Evolutionary conservation across 2,329 filamentous ascomycete species (phyloP), one percentile per base, ranked within the genome.

Genomic region (Fusarium denticulatum): DNA sequence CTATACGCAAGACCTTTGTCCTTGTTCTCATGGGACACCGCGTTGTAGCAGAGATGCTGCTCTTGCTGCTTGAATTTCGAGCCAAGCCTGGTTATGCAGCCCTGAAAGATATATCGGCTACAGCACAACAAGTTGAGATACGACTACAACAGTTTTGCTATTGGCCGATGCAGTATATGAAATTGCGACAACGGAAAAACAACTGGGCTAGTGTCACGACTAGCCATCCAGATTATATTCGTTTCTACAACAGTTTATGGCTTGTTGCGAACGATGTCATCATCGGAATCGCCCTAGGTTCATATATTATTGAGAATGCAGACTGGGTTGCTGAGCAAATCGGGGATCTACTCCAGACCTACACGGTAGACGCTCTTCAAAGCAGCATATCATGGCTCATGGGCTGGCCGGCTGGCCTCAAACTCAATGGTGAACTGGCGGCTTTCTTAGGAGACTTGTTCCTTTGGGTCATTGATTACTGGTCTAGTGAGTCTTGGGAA

Each of bases 171-270:
- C 96, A 99, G 81, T 98, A 98, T 80, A 88, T 96, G 47, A 98
- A 95, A 22, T 83, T 99, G 52, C 92, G 95, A n/a, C 91, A 94
- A 79, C 89, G 95, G 43, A 97, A 97, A 80, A 91, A 92, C 71
- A 94, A 97, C 77, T 98, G 96, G 96, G 94, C 95, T 66, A 98
- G 96, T 80, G 93, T 98, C 62, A 98, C 95, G 1, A 96, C 93
- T 53, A 97, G 93, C 77, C 96, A 99, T 81, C 94, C 96, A 2
- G 96, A 99, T 81, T 99, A 99, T 81, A 99, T 99, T 75, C 93
- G 96, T 22, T 99, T 99, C 83, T 99, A 98, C 85, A 99, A 99
- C 82, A 98, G 95, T 79, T 86, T 99, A 9, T 99, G 96, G 96
- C 92, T 99, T 14, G 96, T 99, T 28, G 95, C 95, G 36, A 99